Percentiles rank a stretch among this genome's conserved stretches.
These are phyloP conservation scores for Cryptosporidium baileyi DNA, from an alignment of 169 alveolate species.

Conservation along the genomic window DNA sequence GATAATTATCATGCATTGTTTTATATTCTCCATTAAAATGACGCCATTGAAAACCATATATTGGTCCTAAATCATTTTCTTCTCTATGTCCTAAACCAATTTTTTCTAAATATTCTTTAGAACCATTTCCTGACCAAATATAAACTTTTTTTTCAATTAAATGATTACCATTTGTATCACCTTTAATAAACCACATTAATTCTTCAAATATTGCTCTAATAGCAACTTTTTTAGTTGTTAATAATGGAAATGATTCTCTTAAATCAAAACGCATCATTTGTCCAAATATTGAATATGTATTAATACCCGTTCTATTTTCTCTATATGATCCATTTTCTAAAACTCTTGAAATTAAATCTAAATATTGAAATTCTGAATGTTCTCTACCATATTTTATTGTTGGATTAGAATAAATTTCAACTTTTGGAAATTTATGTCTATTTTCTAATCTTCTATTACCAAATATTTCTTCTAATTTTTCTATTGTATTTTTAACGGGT, in stretches of 20 bases:
- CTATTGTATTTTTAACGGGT: slow-evolving; percentile 75
- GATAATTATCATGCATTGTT: slow-evolving; percentile 88
- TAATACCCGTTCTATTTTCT: slow-evolving; percentile 88
- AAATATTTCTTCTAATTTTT: slow-evolving; percentile 69
- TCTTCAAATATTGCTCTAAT: slow-evolving; percentile 85
- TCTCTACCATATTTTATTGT: slow-evolving; percentile 69
- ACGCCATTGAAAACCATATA: slow-evolving; percentile 98
- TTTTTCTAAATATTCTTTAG: slow-evolving; percentile 93
- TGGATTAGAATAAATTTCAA: slow-evolving; percentile 9
- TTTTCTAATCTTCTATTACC: slow-evolving; percentile 52
- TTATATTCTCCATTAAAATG: slow-evolving; percentile 94
- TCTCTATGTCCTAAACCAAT: slow-evolving; percentile 92
- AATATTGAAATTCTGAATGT: slow-evolving; percentile 93
- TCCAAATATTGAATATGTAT: slow-evolving; percentile 85
- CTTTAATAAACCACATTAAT: slow-evolving; percentile 93
- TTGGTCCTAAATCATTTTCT: slow-evolving; percentile 94
- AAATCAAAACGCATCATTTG: slow-evolving; percentile 93
- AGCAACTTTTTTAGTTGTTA: slow-evolving; percentile 94
- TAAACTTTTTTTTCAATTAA: slow-evolving; percentile 89
- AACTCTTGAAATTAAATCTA: slow-evolving; percentile 89
- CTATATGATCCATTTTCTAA: slow-evolving; percentile 87
- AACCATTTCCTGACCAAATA: slow-evolving; percentile 98
- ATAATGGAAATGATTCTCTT: slow-evolving; percentile 90
- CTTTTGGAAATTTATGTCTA: slow-evolving; percentile 32
- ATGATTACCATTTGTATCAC: slow-evolving; percentile 94